phyloP scores from a whole-genome alignment of 2,329 filamentous ascomycete genomes.

The Arthrinium phaeospermum region DNA sequence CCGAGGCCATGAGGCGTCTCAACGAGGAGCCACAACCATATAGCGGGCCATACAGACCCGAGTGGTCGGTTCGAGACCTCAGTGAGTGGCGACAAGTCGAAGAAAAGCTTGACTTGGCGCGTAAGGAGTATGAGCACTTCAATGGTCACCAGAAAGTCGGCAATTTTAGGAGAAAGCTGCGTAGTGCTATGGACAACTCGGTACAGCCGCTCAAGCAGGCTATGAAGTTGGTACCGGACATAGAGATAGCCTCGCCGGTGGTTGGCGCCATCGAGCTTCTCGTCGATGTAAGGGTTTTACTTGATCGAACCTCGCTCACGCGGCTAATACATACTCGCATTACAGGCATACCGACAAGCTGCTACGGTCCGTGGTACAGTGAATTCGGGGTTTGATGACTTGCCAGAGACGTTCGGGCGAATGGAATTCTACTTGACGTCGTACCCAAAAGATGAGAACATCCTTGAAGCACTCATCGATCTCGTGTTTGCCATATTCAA shows the following conservation, averaged over 20 bases:
- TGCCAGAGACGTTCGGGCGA: conserved; percentile 21
- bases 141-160: conserved; percentile 15
- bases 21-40: background rate
- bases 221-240: conserved; percentile 21
- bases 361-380: conserved; percentile 21
- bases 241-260: conserved; percentile 20
- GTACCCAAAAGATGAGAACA: conserved; percentile 14
- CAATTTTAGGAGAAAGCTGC: conserved; percentile 23
- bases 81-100: conserved; percentile 18
- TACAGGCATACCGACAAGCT: conserved; percentile 22
- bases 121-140: conserved; percentile 17
- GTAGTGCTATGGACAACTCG: conserved; percentile 17
- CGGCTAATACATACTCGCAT: background rate
- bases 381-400: conserved; percentile 22
- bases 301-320: background rate
- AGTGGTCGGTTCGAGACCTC: conserved; percentile 20
- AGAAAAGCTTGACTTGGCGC: conserved; percentile 22
- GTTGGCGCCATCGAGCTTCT: conserved; percentile 19
- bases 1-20: conserved; percentile 18
- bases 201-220: conserved; percentile 19
- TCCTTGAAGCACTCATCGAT: conserved; percentile 2
- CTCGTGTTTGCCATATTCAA: conserved; percentile 22
- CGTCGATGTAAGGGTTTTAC: conserved; percentile 2
- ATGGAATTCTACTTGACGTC: conserved; percentile 21
- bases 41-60: background rate